Conservation (phyloP, 352 stramenopile genomes). For the Phytopythium aichiense region DNA sequence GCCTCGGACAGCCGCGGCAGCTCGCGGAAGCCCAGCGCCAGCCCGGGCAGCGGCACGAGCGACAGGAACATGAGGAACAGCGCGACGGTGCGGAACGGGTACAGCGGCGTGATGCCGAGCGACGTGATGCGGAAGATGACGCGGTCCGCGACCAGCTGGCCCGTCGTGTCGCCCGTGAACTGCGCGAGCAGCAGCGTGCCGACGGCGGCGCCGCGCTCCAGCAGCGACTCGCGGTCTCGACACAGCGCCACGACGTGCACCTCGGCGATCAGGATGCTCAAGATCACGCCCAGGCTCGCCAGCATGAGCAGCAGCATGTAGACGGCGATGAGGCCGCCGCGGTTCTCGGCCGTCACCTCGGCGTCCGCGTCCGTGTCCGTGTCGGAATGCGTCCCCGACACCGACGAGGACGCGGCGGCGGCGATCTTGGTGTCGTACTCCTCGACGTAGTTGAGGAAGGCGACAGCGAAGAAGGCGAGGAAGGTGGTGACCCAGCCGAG, state of each 20-base stretch:
- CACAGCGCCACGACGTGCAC: conserved; percentile 58
- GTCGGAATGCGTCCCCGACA: not conserved
- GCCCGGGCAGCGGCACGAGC: conserved; percentile 30
- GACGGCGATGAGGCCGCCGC: conserved; percentile 27
- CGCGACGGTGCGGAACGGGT: conserved; percentile 39
- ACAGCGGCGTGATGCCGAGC: conserved; percentile 35
- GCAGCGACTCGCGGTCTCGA: conserved; percentile 31
- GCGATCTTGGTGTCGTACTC: conserved; percentile 31
- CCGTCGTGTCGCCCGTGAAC: conserved; percentile 39
- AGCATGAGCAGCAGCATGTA: conserved; percentile 44
- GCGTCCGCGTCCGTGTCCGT: not conserved
- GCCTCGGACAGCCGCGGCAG: not conserved
- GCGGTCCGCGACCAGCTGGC: conserved; percentile 40
- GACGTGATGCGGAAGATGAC: conserved; percentile 48
- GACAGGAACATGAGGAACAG: conserved; percentile 48
- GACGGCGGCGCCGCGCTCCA: conserved; percentile 26
- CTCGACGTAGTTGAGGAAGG: conserved; percentile 50
- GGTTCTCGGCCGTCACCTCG: conserved; percentile 13
- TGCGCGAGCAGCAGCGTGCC: conserved; percentile 50
- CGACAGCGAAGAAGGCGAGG: conserved; percentile 41
- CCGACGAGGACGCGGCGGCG: not conserved
- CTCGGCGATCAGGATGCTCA: conserved; percentile 44
- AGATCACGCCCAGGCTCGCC: conserved; percentile 42
- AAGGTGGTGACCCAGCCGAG: conserved; percentile 38
- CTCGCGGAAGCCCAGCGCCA: conserved; percentile 40